Conservation (phyloP, 805 yeast genomes). For the Candida gorgasii region DNA sequence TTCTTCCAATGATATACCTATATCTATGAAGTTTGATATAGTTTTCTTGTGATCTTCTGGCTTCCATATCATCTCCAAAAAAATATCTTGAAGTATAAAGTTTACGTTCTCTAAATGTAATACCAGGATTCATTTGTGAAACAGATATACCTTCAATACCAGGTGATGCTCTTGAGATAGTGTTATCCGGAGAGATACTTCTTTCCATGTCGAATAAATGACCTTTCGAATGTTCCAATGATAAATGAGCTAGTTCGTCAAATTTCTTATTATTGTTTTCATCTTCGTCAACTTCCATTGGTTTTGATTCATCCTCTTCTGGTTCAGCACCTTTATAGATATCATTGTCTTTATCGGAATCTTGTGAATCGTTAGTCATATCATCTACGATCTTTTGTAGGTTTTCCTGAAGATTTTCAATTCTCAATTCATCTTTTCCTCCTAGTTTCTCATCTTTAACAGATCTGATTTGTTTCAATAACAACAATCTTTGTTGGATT, state of each 20-base stretch:
- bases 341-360: slow-evolving; percentile 15
- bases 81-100: slow-evolving; percentile 64
- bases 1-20: slow-evolving; percentile 59
- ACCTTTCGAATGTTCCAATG: slow-evolving; percentile 8
- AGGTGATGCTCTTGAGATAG: slow-evolving; percentile 45
- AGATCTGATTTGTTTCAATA: slow-evolving; percentile 33
- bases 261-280: not conserved
- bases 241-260: slow-evolving; percentile 5
- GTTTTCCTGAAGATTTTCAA: slow-evolving; percentile 33
- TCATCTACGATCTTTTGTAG: slow-evolving; percentile 35
- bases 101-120: slow-evolving; percentile 59
- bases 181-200: slow-evolving; percentile 27
- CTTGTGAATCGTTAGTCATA: slow-evolving; percentile 21
- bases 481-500: slow-evolving; percentile 34
- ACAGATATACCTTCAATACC: slow-evolving; percentile 42
- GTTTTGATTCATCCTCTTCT: slow-evolving; percentile 2
- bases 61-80: slow-evolving; percentile 57
- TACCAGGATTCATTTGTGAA: slow-evolving; percentile 53
- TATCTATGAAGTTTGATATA: slow-evolving; percentile 55
- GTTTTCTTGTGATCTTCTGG: slow-evolving; percentile 34
- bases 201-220: slow-evolving; percentile 14
- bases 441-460: slow-evolving; percentile 19
- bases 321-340: not conserved
- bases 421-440: slow-evolving; percentile 24
- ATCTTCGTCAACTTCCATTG: slow-evolving; percentile 8